Percentiles rank a stretch among this genome's conserved stretches.
These are phyloP conservation scores for Aspergillus fructus DNA, from an alignment of 2,329 filamentous ascomycete genomes.

Conservation along the genomic window DNA sequence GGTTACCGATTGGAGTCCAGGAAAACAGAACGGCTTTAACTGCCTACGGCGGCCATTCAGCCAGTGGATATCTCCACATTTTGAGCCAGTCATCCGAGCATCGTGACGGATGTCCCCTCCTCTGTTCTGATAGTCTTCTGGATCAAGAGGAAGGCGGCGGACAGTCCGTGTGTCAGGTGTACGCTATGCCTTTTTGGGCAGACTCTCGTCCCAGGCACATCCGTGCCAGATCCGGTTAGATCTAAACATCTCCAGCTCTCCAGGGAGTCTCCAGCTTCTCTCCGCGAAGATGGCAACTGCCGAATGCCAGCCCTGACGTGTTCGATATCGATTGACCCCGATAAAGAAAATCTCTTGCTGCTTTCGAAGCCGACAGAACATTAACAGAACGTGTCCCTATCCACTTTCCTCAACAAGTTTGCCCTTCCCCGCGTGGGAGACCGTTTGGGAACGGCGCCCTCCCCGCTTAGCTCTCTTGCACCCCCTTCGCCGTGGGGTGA, in stretches of 20 bases:
- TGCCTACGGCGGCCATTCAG: neutral
- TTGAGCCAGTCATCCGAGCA: neutral
- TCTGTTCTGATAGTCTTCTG: neutral
- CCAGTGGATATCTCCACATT: neutral
- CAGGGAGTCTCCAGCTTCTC: neutral
- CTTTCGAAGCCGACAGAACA: neutral
- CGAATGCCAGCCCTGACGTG: neutral
- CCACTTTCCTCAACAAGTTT: neutral
- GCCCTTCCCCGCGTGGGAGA: slow-evolving; percentile 4
- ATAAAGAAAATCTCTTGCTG: neutral
- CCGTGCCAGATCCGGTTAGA: slow-evolving; percentile 8
- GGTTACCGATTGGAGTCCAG: neutral
- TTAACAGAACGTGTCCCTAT: neutral
- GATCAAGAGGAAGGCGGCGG: slow-evolving; percentile 6
- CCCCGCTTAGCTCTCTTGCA: slow-evolving; percentile 16
- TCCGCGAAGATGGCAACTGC: neutral
- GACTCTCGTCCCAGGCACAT: neutral
- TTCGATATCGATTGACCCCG: neutral
- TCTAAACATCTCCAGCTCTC: neutral
- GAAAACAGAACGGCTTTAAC: slow-evolving; percentile 10
- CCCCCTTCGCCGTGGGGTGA: neutral
- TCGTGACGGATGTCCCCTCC: slow-evolving; percentile 1
- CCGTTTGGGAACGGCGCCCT: slow-evolving; percentile 11
- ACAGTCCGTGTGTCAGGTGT: neutral
- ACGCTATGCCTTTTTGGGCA: slow-evolving; percentile 1